Evolutionary conservation across 495 filamentous ascomycete genomes (phyloP), one percentile per base, ranked within the genome.

Genomic region (Lasiosphaeriaceae sp.): DNA sequence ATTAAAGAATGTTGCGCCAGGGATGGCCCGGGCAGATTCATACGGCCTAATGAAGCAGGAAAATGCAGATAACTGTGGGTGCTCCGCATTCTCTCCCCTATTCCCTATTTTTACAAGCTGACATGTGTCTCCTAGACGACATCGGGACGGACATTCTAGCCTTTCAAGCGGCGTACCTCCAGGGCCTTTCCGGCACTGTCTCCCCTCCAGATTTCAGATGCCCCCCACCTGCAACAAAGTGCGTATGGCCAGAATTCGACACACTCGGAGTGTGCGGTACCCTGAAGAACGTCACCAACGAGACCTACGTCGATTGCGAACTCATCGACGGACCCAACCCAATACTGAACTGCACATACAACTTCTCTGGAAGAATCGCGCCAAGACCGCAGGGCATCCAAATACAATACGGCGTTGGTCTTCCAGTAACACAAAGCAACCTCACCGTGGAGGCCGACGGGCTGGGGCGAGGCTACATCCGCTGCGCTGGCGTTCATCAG

Each of bases 191-290:
- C 2, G 56, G 60, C 11, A 26, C 39, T 14, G 50, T 47, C 26
- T 11, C 26, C 1, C 48, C 39, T 17, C 29, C 44, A 0, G 31
- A 52, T 23, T 60, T 59, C 29, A 14, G 43, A 12, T 65, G 62
- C 37, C 62, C 62, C 9, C 7, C 44, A 2, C 43, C 41, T 1
- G 62, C 58, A 6, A 39, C 48, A 4, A 26, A 52, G 19, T 61
- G 62, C 46, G 44, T 43, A 2, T 65, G 47, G 44, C 50, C 43
- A 2, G 35, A 44, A 23, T 61, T 61, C 34, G 29, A 43, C 5
- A 61, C 58, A 8, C 35, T 65, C 7, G 62, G 46, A 16, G 19
- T 61, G 2, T 65, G 62, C 44, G 31, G 47, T 8, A 19, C 34
- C 20, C 39, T 59, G 2, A 46, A 54, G 2, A 46, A 54, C 20